A percentile compares a stretch with the other conserved stretches of the same genome.
phyloP scores from a whole-genome alignment of 768 basidiomycete genomes.

The Leccinum boreale region DNA sequence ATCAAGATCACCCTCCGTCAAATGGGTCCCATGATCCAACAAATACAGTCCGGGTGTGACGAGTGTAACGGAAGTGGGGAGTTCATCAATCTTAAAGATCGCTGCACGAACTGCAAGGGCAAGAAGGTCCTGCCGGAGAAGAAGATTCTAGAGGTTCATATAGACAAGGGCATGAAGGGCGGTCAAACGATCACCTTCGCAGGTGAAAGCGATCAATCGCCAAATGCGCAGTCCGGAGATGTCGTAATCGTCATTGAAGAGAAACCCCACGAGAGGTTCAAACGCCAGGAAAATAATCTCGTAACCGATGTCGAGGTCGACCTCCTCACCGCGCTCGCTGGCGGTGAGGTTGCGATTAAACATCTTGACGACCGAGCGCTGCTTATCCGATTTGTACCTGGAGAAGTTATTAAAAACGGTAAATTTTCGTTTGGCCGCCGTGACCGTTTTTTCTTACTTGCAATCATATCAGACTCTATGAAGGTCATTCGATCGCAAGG shows the following conservation, averaged over 20 bases:
- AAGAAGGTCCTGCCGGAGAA: constrained; percentile 94
- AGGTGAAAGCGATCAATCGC: constrained; percentile 92
- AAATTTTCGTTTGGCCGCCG: constrained; percentile 26
- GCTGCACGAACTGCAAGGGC: constrained; percentile 89
- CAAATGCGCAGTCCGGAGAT: constrained; percentile 86
- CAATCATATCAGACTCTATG: constrained; percentile 57
- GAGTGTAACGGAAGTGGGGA: constrained; percentile 95
- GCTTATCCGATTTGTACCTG: constrained; percentile 78
- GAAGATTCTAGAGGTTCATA: constrained; percentile 95
- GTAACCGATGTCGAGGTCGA: constrained; percentile 87
- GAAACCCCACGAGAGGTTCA: constrained; percentile 86
- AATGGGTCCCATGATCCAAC: constrained; percentile 99
- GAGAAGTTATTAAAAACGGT: constrained; percentile 95
- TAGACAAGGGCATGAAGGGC: constrained; percentile 97
- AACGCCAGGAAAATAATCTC: constrained; percentile 85
- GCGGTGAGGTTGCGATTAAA: constrained; percentile 84
- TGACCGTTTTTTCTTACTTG: not conserved
- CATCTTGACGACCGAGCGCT: constrained; percentile 93
- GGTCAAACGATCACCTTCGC: constrained; percentile 86
- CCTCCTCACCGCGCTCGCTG: constrained; percentile 88
- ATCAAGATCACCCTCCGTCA: constrained; percentile 89
- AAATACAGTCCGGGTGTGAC: constrained; percentile 92
- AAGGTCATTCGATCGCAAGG: constrained; percentile 94
- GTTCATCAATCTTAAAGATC: constrained; percentile 89
- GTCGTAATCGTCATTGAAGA: constrained; percentile 94